A percentile compares a stretch with the other conserved stretches of the same genome.
Evolutionary conservation across 2,329 filamentous ascomycete genomes (phyloP).

Genomic region (Nakataea oryzae): DNA sequence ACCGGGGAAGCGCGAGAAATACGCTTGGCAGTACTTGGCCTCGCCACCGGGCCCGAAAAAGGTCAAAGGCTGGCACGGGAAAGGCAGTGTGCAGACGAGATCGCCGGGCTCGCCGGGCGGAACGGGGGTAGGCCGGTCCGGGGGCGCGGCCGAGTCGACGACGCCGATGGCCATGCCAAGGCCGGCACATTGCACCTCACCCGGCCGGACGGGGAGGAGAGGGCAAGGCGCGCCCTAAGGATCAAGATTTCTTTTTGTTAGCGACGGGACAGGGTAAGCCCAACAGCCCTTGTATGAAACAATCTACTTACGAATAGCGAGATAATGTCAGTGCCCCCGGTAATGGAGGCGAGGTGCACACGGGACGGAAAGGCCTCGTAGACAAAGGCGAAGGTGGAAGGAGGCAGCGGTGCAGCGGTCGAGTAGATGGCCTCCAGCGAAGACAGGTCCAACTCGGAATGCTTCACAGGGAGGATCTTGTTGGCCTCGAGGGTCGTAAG

Average conservation of each 20-base stretch:
- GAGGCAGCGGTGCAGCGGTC: conserved; percentile 83
- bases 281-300: no score
- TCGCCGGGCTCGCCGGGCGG: conserved; percentile 66
- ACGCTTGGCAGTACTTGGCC: conserved; percentile 70
- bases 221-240: conserved; percentile 77
- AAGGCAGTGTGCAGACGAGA: conserved; percentile 75
- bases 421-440: conserved; percentile 80
- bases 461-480: conserved; percentile 45
- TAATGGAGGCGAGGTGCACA: conserved; percentile 89
- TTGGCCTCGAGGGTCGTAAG: conserved; percentile 83
- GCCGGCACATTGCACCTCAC: conserved; percentile 68
- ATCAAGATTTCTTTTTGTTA: no score
- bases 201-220: conserved; percentile 58
- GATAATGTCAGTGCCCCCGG: conserved; percentile 92
- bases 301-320: no score
- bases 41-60: conserved; percentile 72
- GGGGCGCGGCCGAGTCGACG: conserved; percentile 43
- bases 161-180: conserved; percentile 68
- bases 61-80: conserved; percentile 81
- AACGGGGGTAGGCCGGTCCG: conserved; percentile 36
- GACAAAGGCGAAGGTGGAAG: conserved; percentile 85
- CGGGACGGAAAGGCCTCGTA: conserved; percentile 70
- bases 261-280: no score
- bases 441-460: conserved; percentile 45
- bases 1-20: conserved; percentile 73